A percentile compares a stretch with the other conserved stretches of the same genome.
Evolutionary conservation across 78 protist genomes (phyloP).

Genomic region (Dictyostelium discoideum): dicty_2.7 NC_007091.3:2290001-2290500

Average conservation of each 20-base stretch:
- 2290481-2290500: background rate
- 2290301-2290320: background rate
- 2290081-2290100: background rate
- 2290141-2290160: background rate
- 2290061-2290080: background rate
- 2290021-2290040: background rate
- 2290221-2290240: too few relatives aligned
- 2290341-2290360: background rate
- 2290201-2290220: background rate
- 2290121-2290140: background rate
- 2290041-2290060: background rate
- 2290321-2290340: background rate
- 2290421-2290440: background rate
- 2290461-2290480: background rate
- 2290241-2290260: too few relatives aligned
- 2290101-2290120: background rate
- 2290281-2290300: background rate
- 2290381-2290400: background rate
- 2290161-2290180: background rate
- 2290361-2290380: background rate
- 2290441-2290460: background rate
- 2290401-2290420: background rate
- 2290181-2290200: too few relatives aligned
- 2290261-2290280: too few relatives aligned
- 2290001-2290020: background rate